Evolutionary conservation across 352 stramenopile species (phyloP).

Genomic region (Phytopythium vexans): DNA sequence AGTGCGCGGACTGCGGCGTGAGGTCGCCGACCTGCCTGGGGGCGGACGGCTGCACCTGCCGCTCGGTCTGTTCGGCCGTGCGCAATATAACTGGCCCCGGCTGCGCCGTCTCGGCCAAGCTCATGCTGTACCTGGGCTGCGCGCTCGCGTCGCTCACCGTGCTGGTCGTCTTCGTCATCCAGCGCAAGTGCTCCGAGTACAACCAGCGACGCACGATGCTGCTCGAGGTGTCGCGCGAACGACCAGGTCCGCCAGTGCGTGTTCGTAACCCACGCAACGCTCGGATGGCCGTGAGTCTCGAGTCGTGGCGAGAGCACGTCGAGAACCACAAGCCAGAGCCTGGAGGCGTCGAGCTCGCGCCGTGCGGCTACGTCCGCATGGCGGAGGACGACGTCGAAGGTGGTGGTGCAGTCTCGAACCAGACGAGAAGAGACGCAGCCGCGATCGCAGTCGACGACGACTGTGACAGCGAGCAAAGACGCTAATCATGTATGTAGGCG

Average conservation of each 20-base stretch:
- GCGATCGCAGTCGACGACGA: too few relatives aligned
- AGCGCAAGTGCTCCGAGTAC: slow-evolving; percentile 32
- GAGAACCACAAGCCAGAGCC: slow-evolving; percentile 33
- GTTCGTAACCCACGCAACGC: slow-evolving; percentile 10
- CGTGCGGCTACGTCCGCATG: slow-evolving; percentile 28
- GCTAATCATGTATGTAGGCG: too few relatives aligned
- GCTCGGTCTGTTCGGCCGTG: slow-evolving; percentile 31
- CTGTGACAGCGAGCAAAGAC: too few relatives aligned
- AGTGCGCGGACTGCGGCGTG: slow-evolving; percentile 25
- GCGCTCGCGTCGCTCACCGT: slow-evolving; percentile 20
- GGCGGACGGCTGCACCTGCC: slow-evolving; percentile 34
- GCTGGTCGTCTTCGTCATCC: slow-evolving; percentile 36
- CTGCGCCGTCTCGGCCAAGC: slow-evolving; percentile 12
- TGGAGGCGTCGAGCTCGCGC: slow-evolving; percentile 31
- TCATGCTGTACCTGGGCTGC: slow-evolving; percentile 29
- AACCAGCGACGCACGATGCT: slow-evolving; percentile 15
- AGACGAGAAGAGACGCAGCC: too few relatives aligned
- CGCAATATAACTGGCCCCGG: slow-evolving; percentile 1
- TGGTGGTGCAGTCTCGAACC: background rate
- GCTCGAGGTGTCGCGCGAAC: slow-evolving; percentile 16
- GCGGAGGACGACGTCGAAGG: slow-evolving; percentile 12
- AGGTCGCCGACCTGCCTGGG: slow-evolving; percentile 30
- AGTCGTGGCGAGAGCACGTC: slow-evolving; percentile 28
- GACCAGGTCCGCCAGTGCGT: slow-evolving; percentile 19
- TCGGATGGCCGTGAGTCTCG: slow-evolving; percentile 22